phyloP scores from a whole-genome alignment of 2,329 filamentous ascomycete genomes.

The Beauveria pseudobassiana region DNA sequence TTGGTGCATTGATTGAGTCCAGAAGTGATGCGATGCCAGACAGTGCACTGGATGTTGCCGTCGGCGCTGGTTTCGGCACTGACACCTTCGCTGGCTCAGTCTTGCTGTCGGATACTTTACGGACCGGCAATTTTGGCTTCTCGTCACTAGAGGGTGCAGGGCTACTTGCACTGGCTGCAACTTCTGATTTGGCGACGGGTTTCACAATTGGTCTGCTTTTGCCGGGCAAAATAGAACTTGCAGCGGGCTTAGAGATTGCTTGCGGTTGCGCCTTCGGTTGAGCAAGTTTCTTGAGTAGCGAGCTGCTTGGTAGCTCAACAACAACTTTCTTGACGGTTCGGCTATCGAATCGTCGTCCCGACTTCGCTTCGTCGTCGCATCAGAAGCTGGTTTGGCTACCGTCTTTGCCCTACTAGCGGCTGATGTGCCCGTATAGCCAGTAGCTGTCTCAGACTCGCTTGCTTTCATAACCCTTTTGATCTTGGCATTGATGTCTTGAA shows the following conservation, averaged over 20 bases:
- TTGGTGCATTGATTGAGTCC: slow-evolving; percentile 40
- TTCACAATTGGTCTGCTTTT: slow-evolving; percentile 40
- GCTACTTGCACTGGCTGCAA: slow-evolving; percentile 17
- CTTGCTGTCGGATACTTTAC: slow-evolving; percentile 9
- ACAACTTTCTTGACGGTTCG: slow-evolving; percentile 36
- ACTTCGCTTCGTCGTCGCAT: slow-evolving; percentile 27
- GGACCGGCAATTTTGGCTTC: slow-evolving; percentile 20
- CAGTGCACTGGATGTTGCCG: slow-evolving; percentile 27
- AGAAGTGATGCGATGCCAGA: slow-evolving; percentile 49
- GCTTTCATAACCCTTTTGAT: slow-evolving; percentile 33
- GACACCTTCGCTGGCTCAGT: slow-evolving; percentile 20
- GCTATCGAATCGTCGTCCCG: slow-evolving; percentile 33
- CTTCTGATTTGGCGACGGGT: slow-evolving; percentile 29
- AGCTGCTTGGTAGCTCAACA: slow-evolving; percentile 28
- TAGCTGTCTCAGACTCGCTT: slow-evolving; percentile 26
- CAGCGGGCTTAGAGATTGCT: slow-evolving; percentile 22
- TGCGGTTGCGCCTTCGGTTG: slow-evolving; percentile 27
- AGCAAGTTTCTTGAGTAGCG: slow-evolving; percentile 33
- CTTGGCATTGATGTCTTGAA: slow-evolving; percentile 48
- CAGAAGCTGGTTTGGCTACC: slow-evolving; percentile 21
- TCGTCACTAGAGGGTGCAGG: slow-evolving; percentile 22
- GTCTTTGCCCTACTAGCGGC: slow-evolving; percentile 31
- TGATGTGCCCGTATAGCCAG: slow-evolving; percentile 33
- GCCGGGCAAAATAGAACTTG: slow-evolving; percentile 31
- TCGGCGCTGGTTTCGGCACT: slow-evolving; percentile 22